phyloP scores from a whole-genome alignment of 2,329 filamentous ascomycete genomes.

The Fusarium liriodendri region DNA sequence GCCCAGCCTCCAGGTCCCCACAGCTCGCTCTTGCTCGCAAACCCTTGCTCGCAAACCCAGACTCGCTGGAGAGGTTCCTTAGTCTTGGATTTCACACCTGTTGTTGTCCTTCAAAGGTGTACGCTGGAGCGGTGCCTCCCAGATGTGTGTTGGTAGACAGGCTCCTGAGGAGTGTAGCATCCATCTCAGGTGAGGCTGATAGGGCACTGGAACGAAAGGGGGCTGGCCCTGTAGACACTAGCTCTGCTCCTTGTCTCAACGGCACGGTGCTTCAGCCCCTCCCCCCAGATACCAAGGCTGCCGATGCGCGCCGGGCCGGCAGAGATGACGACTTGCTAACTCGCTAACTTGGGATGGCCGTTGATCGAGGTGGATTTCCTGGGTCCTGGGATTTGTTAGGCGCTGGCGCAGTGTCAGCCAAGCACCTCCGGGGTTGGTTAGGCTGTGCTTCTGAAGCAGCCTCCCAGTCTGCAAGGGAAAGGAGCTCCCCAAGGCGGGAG shows the following conservation, averaged over 20 bases:
- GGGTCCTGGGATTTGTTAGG: slow-evolving; percentile 13
- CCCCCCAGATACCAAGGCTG: slow-evolving; percentile 4
- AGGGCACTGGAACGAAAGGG: neutral
- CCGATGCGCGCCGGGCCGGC: slow-evolving; percentile 1
- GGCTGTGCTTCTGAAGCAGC: slow-evolving; percentile 13
- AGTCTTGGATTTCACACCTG: neutral
- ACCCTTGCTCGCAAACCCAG: neutral
- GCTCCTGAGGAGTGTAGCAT: neutral
- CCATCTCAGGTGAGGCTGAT: neutral
- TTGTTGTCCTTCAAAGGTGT: neutral
- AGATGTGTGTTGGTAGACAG: neutral
- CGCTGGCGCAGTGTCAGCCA: slow-evolving; percentile 26
- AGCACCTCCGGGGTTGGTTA: slow-evolving; percentile 18
- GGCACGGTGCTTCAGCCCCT: neutral
- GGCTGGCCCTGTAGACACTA: neutral
- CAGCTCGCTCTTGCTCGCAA: neutral
- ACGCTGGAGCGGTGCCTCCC: neutral
- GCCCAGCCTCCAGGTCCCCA: slow-evolving; percentile 6
- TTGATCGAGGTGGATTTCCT: slow-evolving; percentile 18
- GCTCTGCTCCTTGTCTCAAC: slow-evolving; percentile 1
- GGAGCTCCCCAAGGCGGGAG: slow-evolving; percentile 33
- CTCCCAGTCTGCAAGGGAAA: slow-evolving; percentile 18
- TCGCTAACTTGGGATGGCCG: neutral
- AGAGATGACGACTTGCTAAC: slow-evolving; percentile 4
- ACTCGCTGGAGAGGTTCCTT: neutral